Evolutionary conservation across 2,329 filamentous ascomycete genomes (phyloP).

Genomic region (Thyridium curvatum): DNA sequence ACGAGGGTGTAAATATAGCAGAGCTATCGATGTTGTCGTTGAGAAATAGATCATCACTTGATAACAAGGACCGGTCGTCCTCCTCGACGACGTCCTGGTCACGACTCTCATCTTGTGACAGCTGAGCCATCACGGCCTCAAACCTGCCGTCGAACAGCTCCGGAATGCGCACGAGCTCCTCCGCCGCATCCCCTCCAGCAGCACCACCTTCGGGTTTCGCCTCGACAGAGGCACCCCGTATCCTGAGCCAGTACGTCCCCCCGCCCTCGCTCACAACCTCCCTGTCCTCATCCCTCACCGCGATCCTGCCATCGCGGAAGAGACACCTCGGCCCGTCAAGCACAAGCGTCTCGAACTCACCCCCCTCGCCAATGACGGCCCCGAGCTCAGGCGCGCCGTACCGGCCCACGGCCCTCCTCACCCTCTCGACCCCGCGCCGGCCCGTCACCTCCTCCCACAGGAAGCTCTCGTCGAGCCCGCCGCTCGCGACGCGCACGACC

Average conservation of each 20-base stretch:
- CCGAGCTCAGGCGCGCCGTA: slow-evolving; percentile 51
- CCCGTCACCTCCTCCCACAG: slow-evolving; percentile 76
- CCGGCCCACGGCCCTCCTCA: slow-evolving; percentile 50
- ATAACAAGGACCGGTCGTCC: not conserved
- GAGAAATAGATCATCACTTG: not conserved
- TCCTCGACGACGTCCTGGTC: not conserved
- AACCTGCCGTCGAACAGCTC: slow-evolving; percentile 61
- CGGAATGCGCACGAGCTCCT: slow-evolving; percentile 45
- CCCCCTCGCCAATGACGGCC: slow-evolving; percentile 75
- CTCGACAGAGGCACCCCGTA: slow-evolving; percentile 50
- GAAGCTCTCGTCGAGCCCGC: slow-evolving; percentile 73
- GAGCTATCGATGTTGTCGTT: not conserved
- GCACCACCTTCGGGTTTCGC: slow-evolving; percentile 24
- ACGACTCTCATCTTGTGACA: slow-evolving; percentile 11
- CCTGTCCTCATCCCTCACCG: slow-evolving; percentile 47
- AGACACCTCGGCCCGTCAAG: slow-evolving; percentile 68
- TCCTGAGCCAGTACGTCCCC: slow-evolving; percentile 66
- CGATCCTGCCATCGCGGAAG: slow-evolving; percentile 63
- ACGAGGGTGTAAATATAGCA: slow-evolving; percentile 13
- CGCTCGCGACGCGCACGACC: slow-evolving; percentile 91
- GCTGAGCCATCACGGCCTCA: slow-evolving; percentile 26
- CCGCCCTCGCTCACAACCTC: slow-evolving; percentile 61
- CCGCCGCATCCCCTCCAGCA: slow-evolving; percentile 2
- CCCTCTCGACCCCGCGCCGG: slow-evolving; percentile 34
- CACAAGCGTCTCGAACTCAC: slow-evolving; percentile 92